Evolutionary conservation across 2,329 filamentous ascomycete species (phyloP).

Genomic region (Didymella sp.): DNA sequence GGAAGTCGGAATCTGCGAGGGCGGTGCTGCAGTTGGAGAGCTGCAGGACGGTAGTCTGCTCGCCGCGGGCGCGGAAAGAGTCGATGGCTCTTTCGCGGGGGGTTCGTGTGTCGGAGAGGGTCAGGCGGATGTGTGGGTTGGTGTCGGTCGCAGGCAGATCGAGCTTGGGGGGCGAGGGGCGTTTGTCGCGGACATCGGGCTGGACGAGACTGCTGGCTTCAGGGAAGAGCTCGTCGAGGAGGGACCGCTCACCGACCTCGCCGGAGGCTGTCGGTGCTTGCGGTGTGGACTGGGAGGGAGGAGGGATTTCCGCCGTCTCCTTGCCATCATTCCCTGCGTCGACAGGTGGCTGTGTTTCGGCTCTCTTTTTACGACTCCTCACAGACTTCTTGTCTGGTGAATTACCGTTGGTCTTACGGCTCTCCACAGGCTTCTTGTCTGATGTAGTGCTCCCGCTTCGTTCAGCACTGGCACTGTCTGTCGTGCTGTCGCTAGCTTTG

Average conservation of each 20-base stretch:
- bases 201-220: conserved; percentile 47
- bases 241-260: conserved; percentile 41
- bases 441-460: not conserved
- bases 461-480: not conserved
- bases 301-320: too few species aligned
- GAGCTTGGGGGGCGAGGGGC: conserved; percentile 40
- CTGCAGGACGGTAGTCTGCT: conserved; percentile 58
- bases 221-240: conserved; percentile 63
- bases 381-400: not conserved
- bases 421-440: not conserved
- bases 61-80: conserved; percentile 32
- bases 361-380: not conserved
- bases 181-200: conserved; percentile 19
- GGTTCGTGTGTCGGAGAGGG: not conserved
- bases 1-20: conserved; percentile 73
- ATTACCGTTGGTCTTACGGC: too few species aligned
- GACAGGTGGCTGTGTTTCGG: too few species aligned
- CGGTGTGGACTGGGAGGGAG: not conserved
- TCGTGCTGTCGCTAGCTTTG: not conserved
- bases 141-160: conserved; percentile 27
- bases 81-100: conserved; percentile 20
- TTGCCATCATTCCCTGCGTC: too few species aligned
- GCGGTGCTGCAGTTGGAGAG: conserved; percentile 59
- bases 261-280: not conserved
- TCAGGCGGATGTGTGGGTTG: conserved; percentile 17